Conservation (phyloP, 108 stramenopile genomes). For the Cylindrotheca fusiformis region DNA sequence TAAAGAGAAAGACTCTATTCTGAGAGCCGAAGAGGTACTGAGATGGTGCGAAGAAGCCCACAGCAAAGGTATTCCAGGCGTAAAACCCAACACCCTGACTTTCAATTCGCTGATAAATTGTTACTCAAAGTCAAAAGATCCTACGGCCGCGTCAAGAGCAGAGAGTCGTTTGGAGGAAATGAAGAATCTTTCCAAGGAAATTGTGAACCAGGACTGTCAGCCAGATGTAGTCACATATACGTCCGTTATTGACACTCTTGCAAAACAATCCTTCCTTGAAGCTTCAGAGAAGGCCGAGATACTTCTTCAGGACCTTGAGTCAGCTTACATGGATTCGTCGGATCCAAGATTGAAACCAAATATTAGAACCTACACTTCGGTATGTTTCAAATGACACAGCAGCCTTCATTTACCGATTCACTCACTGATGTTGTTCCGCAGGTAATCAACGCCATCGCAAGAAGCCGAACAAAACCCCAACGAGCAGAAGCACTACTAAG, state of each 20-base stretch:
- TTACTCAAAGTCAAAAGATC: conserved; percentile 20
- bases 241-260: conserved; percentile 33
- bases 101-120: conserved; percentile 31
- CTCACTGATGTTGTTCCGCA: not conserved
- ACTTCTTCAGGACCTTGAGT: conserved; percentile 22
- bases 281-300: conserved; percentile 21
- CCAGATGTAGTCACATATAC: conserved; percentile 31
- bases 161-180: conserved; percentile 15
- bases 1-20: conserved; percentile 5
- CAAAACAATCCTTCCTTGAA: conserved; percentile 17
- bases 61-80: not conserved
- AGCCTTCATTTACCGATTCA: not conserved
- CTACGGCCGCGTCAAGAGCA: conserved; percentile 20
- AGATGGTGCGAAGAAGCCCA: conserved; percentile 10
- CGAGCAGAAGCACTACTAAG: conserved; percentile 45
- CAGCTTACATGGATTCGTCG: conserved; percentile 4
- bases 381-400: not conserved
- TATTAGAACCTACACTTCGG: conserved; percentile 22
- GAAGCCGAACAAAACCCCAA: conserved; percentile 14
- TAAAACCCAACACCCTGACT: conserved; percentile 14
- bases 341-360: conserved; percentile 25
- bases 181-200: conserved; percentile 10
- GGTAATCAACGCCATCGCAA: conserved; percentile 22
- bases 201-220: conserved; percentile 14
- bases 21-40: conserved; percentile 24